Conservation (phyloP, 495 filamentous ascomycete genomes). For the Penicillium steckii region DNA sequence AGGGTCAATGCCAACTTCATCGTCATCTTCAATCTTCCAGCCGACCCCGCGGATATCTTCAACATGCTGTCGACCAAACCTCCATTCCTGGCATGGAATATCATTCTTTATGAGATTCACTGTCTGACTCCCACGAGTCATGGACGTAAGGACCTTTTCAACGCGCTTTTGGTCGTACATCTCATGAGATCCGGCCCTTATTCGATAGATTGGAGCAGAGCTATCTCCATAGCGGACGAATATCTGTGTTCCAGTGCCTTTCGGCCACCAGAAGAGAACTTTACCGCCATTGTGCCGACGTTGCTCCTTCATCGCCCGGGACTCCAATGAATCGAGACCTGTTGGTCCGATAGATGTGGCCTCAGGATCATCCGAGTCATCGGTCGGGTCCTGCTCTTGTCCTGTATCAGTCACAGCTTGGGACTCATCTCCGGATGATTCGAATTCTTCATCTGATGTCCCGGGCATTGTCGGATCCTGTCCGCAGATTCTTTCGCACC, state of each 20-base stretch:
- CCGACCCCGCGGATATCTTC: background rate
- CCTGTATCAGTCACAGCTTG: background rate
- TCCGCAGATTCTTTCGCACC: background rate
- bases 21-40: background rate
- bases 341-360: background rate
- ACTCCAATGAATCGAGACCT: background rate
- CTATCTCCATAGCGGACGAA: background rate
- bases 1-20: background rate
- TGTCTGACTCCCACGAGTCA: background rate
- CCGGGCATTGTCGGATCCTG: background rate
- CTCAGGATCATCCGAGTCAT: background rate
- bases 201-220: background rate
- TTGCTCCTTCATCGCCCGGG: background rate
- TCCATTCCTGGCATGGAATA: background rate
- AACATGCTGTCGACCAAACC: background rate
- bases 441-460: background rate
- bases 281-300: background rate
- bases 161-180: background rate
- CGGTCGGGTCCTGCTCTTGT: background rate
- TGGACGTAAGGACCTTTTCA: background rate
- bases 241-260: background rate
- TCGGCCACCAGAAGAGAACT: constrained; percentile 1
- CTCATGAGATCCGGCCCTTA: background rate
- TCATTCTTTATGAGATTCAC: background rate
- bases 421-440: background rate